Evolutionary conservation across 345 rosid genomes (phyloP).

Genomic region (Odontarrhena argentea): DNA sequence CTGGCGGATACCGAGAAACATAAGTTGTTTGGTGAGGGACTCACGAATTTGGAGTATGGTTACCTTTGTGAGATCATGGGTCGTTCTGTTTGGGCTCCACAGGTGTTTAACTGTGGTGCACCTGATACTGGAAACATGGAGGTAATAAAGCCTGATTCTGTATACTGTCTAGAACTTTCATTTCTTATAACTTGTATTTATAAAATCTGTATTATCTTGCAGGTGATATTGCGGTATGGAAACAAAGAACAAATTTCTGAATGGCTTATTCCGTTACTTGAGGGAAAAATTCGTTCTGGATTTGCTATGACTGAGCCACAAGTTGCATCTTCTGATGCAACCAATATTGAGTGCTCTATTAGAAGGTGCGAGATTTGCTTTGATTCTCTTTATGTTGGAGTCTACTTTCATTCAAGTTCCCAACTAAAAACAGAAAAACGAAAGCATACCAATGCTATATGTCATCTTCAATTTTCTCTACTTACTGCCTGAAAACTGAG

Average conservation of each 20-base stretch:
- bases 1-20: constrained; percentile 50
- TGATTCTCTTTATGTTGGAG: constrained; percentile 4
- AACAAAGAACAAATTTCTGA: constrained; percentile 76
- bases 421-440: not conserved
- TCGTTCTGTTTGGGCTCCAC: constrained; percentile 94
- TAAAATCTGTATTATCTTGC: not conserved
- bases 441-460: not conserved
- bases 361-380: constrained; percentile 50
- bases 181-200: constrained; percentile 14
- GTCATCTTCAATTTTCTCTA: constrained; percentile 8
- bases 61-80: constrained; percentile 99
- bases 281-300: constrained; percentile 93
- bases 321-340: constrained; percentile 99
- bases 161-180: constrained; percentile 11
- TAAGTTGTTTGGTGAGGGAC: constrained; percentile 79
- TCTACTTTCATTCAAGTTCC: constrained; percentile 19
- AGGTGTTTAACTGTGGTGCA: constrained; percentile 92
- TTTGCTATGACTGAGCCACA: constrained; percentile 99
- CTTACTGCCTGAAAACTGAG: not conserved
- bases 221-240: constrained; percentile 93
- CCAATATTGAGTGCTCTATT: constrained; percentile 95
- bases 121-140: constrained; percentile 99
- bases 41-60: constrained; percentile 94
- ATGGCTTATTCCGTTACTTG: constrained; percentile 93
- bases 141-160: constrained; percentile 48